phyloP scores from a whole-genome alignment of 257 asterid species.

The Forsythia viridissima region DNA sequence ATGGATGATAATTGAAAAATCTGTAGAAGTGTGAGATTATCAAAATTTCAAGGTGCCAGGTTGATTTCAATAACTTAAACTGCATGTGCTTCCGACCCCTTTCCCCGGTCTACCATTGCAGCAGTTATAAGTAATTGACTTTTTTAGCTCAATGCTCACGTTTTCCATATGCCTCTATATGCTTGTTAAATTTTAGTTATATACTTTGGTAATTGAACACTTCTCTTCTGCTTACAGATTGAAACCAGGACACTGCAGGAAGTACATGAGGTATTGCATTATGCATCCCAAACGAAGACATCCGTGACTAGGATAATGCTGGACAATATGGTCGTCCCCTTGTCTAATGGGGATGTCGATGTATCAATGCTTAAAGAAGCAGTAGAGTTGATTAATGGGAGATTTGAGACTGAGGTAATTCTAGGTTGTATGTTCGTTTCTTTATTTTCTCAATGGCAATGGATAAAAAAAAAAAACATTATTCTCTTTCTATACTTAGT shows the following conservation, averaged over 20 bases:
- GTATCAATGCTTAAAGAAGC: conserved; percentile 94
- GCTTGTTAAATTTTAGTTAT: conserved; percentile 6
- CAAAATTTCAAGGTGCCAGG: not conserved
- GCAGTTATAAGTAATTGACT: not conserved
- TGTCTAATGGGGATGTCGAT: conserved; percentile 71
- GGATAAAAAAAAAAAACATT: not conserved
- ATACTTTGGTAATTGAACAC: conserved; percentile 7
- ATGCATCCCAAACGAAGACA: conserved; percentile 71
- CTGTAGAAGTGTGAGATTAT: not conserved
- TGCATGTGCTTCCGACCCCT: not conserved
- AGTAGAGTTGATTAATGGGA: conserved; percentile 67
- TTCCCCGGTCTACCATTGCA: not conserved
- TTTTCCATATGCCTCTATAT: not conserved
- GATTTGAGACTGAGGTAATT: conserved; percentile 87
- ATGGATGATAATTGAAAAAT: not conserved
- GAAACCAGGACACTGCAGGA: conserved; percentile 94
- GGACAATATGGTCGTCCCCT: conserved; percentile 95
- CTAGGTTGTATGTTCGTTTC: conserved; percentile 2
- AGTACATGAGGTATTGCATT: conserved; percentile 72
- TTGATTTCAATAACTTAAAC: not conserved
- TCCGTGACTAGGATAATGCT: conserved; percentile 84
- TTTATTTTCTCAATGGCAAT: not conserved
- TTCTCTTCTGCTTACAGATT: conserved; percentile 46
- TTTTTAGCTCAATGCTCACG: not conserved
- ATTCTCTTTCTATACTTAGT: not conserved